Base-by-base conservation (phyloP, 306 rosid species). In the Oxytropis ochrocephala region DNA sequence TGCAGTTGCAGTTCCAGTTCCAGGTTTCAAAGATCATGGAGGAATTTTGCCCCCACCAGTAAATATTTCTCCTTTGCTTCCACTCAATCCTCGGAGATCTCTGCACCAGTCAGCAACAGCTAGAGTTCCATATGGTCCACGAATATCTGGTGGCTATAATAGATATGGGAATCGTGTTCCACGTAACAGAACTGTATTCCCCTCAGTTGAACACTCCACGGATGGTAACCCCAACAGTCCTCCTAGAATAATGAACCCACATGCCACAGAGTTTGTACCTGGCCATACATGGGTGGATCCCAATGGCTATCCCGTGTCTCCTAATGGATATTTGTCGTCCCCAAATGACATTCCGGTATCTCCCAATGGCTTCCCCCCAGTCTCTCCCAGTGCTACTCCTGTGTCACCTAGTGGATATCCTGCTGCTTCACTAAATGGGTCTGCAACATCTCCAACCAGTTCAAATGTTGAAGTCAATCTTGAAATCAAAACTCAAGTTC, bases 81-180 rank as follows among this genome's bases (percentile, higher is more conserved):
- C 91, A 9, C 83, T 89, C 43, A 91, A 73, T 80, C 91, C 94
- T 17, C 96, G 97, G 8, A 87, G 97, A 78, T 85, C 95, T n/a
- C 89, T 93, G 43, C 99, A 88, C 80, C 99, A 94, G 79, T 94
- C 99, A 49, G 99, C 97, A 43, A 94, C 97, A 46, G 83, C 99
- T 2, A 82, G 97, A 70, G 97, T 94, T 60, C 99, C 99, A 16
- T 94, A 90, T 54, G 99, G 99, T 75, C 99, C 99, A 51, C 82
- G 99, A 49, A 75, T 94, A 55, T 91, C 97, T 38, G 97, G 98
- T 69, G 87, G 95, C 75, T 87, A 82, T 75, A 94, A 88, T 69
- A 75, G 97, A 78, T 83, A 90, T 41, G 96, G 95, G 71, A 87
- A 76, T 46, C 91, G 96, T 47, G 81, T 79, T 84, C 95, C 92